phyloP scores from a whole-genome alignment of 1,284 basidiomycete species.

The Stygiomarasmius scandens region DNA sequence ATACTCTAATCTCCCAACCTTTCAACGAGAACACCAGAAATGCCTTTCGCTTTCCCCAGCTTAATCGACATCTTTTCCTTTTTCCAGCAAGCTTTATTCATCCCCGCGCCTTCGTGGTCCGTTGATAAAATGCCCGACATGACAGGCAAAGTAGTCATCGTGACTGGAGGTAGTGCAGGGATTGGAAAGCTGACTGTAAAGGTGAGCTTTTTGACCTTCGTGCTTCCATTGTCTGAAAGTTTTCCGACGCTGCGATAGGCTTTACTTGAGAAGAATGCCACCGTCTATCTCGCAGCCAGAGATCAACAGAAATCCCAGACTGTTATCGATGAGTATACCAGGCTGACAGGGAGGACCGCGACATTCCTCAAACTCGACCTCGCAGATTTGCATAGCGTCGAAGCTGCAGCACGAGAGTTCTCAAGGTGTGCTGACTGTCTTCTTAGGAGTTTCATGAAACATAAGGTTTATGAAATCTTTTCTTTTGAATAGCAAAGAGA shows the following conservation, averaged over 20 bases:
- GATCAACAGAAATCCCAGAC: constrained; percentile 42
- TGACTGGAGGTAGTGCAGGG: constrained; percentile 9
- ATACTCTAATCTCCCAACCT: too few relatives aligned
- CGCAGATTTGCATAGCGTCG: constrained; percentile 51
- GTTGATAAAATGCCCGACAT: constrained; percentile 8
- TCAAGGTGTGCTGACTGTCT: constrained; percentile 28
- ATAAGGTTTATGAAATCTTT: constrained; percentile 14
- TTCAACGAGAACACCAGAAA: background rate
- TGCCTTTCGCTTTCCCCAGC: background rate
- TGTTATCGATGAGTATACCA: constrained; percentile 45
- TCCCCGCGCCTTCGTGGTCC: constrained; percentile 1
- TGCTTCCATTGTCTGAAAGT: background rate
- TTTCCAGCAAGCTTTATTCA: background rate
- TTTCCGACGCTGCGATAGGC: constrained; percentile 20
- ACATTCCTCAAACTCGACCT: constrained; percentile 59
- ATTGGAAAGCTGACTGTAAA: constrained; percentile 12
- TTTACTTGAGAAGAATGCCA: constrained; percentile 40
- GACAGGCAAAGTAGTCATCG: constrained; percentile 10
- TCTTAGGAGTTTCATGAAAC: background rate
- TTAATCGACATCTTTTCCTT: background rate
- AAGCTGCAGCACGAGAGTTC: constrained; percentile 50
- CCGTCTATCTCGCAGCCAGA: constrained; percentile 61
- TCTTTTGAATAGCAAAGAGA: constrained; percentile 38
- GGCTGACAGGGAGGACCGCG: constrained; percentile 34
- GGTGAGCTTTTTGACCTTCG: background rate